Conservation (phyloP, 2,329 filamentous ascomycete species). For the Gaeumannomyces tritici region DNA sequence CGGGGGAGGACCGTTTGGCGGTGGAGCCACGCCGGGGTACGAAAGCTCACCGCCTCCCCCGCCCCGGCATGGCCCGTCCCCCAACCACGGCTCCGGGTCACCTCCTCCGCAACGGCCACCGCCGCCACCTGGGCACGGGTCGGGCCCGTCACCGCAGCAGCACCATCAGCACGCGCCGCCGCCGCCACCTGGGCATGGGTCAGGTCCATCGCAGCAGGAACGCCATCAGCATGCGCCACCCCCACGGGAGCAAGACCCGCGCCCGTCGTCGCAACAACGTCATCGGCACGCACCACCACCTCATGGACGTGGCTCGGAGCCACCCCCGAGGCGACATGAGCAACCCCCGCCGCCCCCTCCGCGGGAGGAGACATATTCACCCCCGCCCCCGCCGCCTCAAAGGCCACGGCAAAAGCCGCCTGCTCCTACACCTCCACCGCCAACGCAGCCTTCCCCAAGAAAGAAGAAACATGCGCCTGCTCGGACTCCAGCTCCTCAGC, state of each 20-base stretch:
- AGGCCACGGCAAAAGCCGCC: too few relatives aligned
- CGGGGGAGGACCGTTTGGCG: too few relatives aligned
- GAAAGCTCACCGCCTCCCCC: constrained; percentile 11
- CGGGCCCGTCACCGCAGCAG: constrained; percentile 5
- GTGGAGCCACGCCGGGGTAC: too few relatives aligned
- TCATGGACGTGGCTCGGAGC: background rate
- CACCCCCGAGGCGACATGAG: constrained; percentile 8
- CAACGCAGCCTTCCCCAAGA: constrained; percentile 5
- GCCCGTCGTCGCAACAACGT: constrained; percentile 6
- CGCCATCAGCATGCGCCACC: constrained; percentile 11
- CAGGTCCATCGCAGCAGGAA: constrained; percentile 5
- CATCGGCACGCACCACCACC: constrained; percentile 14
- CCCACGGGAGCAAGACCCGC: too few relatives aligned
- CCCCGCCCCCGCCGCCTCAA: too few relatives aligned
- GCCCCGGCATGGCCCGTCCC: constrained; percentile 14
- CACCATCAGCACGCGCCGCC: constrained; percentile 11
- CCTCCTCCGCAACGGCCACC: too few relatives aligned
- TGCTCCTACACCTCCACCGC: constrained; percentile 4
- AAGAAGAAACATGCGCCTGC: constrained; percentile 4
- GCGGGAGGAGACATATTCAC: background rate
- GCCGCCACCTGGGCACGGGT: too few relatives aligned
- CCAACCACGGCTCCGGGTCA: constrained; percentile 4
- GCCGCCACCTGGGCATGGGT: too few relatives aligned
- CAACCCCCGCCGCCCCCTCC: constrained; percentile 7
- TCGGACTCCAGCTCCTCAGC: constrained; percentile 7